Base-by-base conservation (phyloP, 768 basidiomycete species). In the Kwoniella sp. region DNA sequence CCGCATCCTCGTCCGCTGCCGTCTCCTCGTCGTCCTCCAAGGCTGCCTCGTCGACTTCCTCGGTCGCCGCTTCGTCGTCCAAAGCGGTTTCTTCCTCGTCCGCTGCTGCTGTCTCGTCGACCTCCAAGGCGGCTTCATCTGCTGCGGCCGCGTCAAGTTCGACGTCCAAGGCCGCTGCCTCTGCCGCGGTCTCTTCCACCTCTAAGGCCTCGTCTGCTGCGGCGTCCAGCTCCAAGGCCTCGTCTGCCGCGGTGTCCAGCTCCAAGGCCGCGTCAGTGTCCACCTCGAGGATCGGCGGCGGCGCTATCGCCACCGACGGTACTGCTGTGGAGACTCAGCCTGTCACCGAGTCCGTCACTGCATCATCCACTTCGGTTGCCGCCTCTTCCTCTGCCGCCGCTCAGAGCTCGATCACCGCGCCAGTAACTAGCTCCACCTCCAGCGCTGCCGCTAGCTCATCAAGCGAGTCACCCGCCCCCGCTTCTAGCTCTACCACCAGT, bases 71-170 rank as follows among this genome's bases (percentile, higher is more conserved):
- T 24, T 54, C 56, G 6, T 21, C 29, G 12, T 58, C 61, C 36
- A 44, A 44, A 15, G 27, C 29, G 13, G 53, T 53, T 13, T 49
- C 60, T 5, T 58, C 66, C 7, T 47, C 51, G 13, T 24, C 48
- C 15, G 50, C 55, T 29, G 15, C 60, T 6, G 51, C 56, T 13
- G 29, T 50, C 33, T 37, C 58, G 9, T 60, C 59, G 19, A 22
- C 51, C 7, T 48, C 61, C 15, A 63, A 50, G 27, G 19, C 86
- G 5, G 54, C 55, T 37, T 49, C 62, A 1, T 50, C 55, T 1
- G 44, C 60, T 19, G 24, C 62, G 3, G 55, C 55, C 24, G 48
- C 55, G 4, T 62, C 60, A 12, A 49, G 44, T n/a, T 33, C 59
- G 2, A 44, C 40, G 10, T 49, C 53, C 37, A 49, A 22, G n/a